These are phyloP conservation scores for Fusarium tanahbumbuense DNA, from an alignment of 2,329 filamentous ascomycete species.

Conservation along the genomic window DNA sequence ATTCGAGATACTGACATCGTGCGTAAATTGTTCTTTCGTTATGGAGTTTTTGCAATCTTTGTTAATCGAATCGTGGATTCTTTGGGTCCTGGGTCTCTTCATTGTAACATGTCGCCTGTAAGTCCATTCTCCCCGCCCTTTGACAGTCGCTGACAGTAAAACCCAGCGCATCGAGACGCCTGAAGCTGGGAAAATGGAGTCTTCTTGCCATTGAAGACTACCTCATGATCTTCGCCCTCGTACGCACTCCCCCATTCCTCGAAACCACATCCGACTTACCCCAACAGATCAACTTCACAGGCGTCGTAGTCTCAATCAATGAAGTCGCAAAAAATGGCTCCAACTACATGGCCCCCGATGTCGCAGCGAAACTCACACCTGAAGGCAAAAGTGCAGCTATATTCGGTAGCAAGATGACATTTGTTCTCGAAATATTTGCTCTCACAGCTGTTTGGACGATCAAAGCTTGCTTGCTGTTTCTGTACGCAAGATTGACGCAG, in stretches of 20 bases:
- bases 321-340: slow-evolving; percentile 58
- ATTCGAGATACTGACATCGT: background rate
- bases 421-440: slow-evolving; percentile 65
- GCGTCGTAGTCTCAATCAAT: slow-evolving; percentile 57
- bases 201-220: slow-evolving; percentile 68
- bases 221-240: slow-evolving; percentile 64
- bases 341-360: slow-evolving; percentile 56
- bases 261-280: background rate
- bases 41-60: slow-evolving; percentile 46
- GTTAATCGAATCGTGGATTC: slow-evolving; percentile 48
- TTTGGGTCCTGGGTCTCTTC: slow-evolving; percentile 45
- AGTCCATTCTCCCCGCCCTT: background rate
- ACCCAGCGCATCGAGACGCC: slow-evolving; percentile 46
- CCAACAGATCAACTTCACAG: slow-evolving; percentile 50
- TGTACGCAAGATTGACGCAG: slow-evolving; percentile 64
- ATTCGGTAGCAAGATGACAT: slow-evolving; percentile 65
- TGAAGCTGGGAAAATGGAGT: slow-evolving; percentile 57
- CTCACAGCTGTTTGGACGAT: slow-evolving; percentile 63
- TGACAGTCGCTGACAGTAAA: background rate
- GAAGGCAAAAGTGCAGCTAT: slow-evolving; percentile 56
- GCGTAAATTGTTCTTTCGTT: background rate
- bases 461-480: slow-evolving; percentile 63
- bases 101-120: slow-evolving; percentile 45
- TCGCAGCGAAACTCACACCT: slow-evolving; percentile 57
- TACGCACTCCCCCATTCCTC: slow-evolving; percentile 33